phyloP scores from a whole-genome alignment of 768 basidiomycete species.

The Lactarius quietus region DNA sequence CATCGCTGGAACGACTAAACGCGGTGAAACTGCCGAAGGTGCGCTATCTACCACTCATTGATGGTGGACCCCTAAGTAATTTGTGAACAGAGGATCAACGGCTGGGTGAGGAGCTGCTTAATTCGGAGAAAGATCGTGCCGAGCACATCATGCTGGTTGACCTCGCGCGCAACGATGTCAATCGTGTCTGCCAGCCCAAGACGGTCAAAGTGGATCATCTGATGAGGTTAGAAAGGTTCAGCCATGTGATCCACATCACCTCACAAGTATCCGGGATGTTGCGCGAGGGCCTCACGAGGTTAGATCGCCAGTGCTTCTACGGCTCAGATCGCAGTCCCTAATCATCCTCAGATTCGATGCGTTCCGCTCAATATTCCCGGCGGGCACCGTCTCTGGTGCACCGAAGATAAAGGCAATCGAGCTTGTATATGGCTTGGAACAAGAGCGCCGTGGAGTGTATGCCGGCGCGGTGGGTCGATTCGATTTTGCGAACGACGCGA shows the following conservation, averaged over 20 bases:
- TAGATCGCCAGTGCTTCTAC: conserved; percentile 17
- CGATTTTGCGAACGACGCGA: conserved; percentile 89
- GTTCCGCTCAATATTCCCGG: conserved; percentile 98
- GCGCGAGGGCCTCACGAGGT: conserved; percentile 83
- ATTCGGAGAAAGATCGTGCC: conserved; percentile 92
- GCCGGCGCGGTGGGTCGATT: conserved; percentile 98
- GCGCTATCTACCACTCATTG: conserved; percentile 29
- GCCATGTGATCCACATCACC: conserved; percentile 96
- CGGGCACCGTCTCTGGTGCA: conserved; percentile 97
- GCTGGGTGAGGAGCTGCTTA: conserved; percentile 67
- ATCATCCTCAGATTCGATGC: conserved; percentile 76
- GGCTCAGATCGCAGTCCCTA: not conserved
- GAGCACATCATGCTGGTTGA: conserved; percentile 99
- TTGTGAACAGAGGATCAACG: conserved; percentile 74
- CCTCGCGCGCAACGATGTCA: conserved; percentile 96
- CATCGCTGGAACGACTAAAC: conserved; percentile 89
- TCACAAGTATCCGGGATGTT: conserved; percentile 89
- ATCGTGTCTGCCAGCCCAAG: conserved; percentile 90
- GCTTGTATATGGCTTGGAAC: conserved; percentile 80
- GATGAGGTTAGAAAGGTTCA: conserved; percentile 92
- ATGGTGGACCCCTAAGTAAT: conserved; percentile 6
- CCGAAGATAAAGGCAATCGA: conserved; percentile 99
- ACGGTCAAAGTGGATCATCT: conserved; percentile 96
- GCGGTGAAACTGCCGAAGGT: conserved; percentile 88
- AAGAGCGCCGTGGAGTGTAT: conserved; percentile 89